Conservation (phyloP, 768 basidiomycete genomes). For the Trichaptum fuscoviolaceum region DNA sequence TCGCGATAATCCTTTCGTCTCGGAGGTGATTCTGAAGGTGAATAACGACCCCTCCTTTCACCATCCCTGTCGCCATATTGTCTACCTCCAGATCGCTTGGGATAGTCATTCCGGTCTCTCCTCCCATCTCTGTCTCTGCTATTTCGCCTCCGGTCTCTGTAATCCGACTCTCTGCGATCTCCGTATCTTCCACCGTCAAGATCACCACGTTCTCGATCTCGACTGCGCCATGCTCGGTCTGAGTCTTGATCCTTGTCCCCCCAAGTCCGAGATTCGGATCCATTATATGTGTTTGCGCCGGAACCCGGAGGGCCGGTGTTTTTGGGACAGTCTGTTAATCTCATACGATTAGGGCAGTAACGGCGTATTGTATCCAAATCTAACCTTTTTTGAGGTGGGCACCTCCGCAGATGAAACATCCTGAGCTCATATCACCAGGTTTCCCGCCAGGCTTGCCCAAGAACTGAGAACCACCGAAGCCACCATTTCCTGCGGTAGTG, state of each 20-base stretch:
- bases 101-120: conserved; percentile 12
- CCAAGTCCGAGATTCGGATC: conserved; percentile 3
- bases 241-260: conserved; percentile 1
- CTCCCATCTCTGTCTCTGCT: neutral
- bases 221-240: conserved; percentile 4
- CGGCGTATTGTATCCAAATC: conserved; percentile 7
- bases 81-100: conserved; percentile 12
- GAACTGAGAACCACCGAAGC: conserved; percentile 57
- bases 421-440: conserved; percentile 46
- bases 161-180: conserved; percentile 15
- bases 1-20: conserved; percentile 3
- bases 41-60: neutral
- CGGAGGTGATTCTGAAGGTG: neutral
- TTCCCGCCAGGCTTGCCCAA: conserved; percentile 49
- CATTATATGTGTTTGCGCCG: conserved; percentile 25
- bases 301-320: conserved; percentile 24
- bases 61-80: conserved; percentile 1
- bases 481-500: conserved; percentile 60
- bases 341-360: neutral
- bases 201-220: conserved; percentile 8
- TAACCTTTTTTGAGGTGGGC: conserved; percentile 89
- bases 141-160: neutral
- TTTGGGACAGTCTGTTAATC: conserved; percentile 31
- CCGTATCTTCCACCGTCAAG: conserved; percentile 19
- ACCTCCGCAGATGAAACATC: conserved; percentile 93